Evolutionary conservation across 139 green algal species (phyloP).

Genomic region (Coelastrella sp.): DNA sequence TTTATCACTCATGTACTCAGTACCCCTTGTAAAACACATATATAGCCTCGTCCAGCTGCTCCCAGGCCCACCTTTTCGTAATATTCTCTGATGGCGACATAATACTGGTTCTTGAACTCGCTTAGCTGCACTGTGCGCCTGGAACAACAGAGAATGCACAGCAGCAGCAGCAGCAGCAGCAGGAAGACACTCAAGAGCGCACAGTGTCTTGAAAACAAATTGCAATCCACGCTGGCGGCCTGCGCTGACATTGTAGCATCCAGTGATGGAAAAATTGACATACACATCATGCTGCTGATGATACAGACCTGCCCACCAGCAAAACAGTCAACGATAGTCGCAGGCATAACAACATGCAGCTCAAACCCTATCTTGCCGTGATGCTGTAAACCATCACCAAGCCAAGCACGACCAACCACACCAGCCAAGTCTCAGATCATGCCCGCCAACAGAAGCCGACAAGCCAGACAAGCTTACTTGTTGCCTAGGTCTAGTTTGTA

Average conservation of each 20-base stretch:
- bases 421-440: neutral
- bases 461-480: constrained; percentile 34
- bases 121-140: constrained; percentile 58
- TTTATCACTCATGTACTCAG: neutral
- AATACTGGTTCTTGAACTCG: constrained; percentile 63
- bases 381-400: too few species aligned
- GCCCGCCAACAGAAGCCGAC: neutral
- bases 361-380: too few species aligned
- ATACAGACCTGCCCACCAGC: too few species aligned
- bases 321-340: too few species aligned
- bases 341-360: too few species aligned
- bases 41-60: neutral
- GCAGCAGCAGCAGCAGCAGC: neutral
- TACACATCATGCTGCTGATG: too few species aligned
- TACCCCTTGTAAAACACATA: neutral
- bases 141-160: neutral
- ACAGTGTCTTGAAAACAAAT: neutral
- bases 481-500: constrained; percentile 52
- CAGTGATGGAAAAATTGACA: too few species aligned
- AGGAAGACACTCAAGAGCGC: neutral
- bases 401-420: neutral
- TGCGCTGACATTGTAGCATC: neutral
- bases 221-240: neutral
- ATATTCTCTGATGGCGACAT: constrained; percentile 70
- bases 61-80: constrained; percentile 65